Conservation (phyloP, 129 eudicot genomes). For the Smallanthus sonchifolius region DNA sequence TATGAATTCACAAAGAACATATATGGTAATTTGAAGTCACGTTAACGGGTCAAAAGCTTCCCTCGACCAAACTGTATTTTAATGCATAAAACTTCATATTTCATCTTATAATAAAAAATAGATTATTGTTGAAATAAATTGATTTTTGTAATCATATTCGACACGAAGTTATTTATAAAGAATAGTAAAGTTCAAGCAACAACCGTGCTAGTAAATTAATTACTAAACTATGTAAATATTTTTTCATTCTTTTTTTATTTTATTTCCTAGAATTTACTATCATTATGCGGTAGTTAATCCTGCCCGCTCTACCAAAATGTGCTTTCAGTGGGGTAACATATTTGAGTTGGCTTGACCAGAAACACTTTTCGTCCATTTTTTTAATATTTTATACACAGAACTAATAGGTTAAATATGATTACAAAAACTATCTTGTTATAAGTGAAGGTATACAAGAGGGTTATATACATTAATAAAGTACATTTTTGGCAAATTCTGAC, state of each 20-base stretch:
- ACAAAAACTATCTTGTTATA: not conserved
- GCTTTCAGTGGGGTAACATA: too few relatives aligned
- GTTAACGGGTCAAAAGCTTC: not conserved
- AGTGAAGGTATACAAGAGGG: not conserved
- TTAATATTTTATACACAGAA: not conserved
- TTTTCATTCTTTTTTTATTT: not conserved
- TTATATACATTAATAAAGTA: not conserved
- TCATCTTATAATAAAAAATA: too few relatives aligned
- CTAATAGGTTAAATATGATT: not conserved
- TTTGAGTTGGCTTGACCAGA: not conserved
- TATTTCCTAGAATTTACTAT: too few relatives aligned
- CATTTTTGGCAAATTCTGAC: not conserved
- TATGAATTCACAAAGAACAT: not conserved
- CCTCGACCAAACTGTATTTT: not conserved
- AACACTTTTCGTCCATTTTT: not conserved
- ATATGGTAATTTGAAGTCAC: not conserved
- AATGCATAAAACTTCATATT: not conserved
- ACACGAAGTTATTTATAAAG: not conserved
- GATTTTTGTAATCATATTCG: not conserved
- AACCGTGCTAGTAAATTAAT: not conserved
- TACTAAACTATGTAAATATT: too few relatives aligned
- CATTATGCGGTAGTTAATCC: too few relatives aligned
- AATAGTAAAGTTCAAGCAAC: not conserved
- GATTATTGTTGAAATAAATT: too few relatives aligned
- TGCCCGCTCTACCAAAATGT: too few relatives aligned